Conservation (phyloP, 345 rosid species). For the Dipteronia sinensis region DNA sequence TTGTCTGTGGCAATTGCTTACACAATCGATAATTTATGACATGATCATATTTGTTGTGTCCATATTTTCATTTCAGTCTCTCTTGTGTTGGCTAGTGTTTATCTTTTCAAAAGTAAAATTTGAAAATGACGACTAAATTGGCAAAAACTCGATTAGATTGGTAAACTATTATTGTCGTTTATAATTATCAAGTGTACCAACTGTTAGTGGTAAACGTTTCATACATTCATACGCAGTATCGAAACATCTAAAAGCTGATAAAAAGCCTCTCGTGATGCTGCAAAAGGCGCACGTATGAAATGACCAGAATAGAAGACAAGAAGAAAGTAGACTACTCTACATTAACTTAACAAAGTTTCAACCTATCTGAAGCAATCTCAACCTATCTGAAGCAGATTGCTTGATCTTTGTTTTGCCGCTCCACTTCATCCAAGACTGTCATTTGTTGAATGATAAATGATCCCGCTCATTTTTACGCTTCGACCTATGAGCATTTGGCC, state of each 20-base stretch:
- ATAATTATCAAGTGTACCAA: background rate
- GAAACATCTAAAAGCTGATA: background rate
- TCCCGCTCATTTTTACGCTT: background rate
- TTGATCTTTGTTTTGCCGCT: background rate
- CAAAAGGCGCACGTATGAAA: background rate
- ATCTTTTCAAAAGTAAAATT: background rate
- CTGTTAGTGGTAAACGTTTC: background rate
- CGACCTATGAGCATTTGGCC: background rate
- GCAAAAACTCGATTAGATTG: background rate
- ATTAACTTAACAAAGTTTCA: background rate
- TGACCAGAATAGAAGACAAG: background rate
- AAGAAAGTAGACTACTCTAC: background rate
- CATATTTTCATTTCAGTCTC: background rate
- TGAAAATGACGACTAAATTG: background rate
- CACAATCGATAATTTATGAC: background rate
- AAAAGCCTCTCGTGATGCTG: background rate
- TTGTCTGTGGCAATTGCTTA: background rate
- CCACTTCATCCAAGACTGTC: background rate
- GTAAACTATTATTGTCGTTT: background rate
- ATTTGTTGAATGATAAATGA: background rate
- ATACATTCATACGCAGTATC: background rate
- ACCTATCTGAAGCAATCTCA: background rate
- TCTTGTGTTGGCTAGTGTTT: background rate
- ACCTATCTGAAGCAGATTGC: background rate
- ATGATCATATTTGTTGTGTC: background rate